phyloP scores from a whole-genome alignment of 1,284 basidiomycete species.

The Neonothopanus nambi region DNA sequence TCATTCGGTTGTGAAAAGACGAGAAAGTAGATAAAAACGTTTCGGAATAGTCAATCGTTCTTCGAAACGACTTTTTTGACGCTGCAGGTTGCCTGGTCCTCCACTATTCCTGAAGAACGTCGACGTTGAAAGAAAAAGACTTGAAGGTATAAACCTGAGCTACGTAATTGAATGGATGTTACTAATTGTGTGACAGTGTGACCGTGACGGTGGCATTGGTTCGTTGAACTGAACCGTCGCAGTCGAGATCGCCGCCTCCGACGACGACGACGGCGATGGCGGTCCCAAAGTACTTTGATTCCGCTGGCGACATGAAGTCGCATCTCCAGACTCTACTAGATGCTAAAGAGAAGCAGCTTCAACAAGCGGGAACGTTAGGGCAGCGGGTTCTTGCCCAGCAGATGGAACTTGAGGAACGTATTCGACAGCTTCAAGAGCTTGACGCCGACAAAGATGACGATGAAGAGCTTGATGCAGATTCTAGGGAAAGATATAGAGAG shows the following conservation, averaged over 20 bases:
- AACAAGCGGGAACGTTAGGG: constrained; percentile 86
- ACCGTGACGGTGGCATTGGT: too few species aligned
- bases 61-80: too few species aligned
- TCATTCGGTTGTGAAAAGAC: too few species aligned
- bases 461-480: constrained; percentile 58
- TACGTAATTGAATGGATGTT: too few species aligned
- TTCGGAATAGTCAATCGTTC: too few species aligned
- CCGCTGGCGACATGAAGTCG: constrained; percentile 66
- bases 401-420: constrained; percentile 86
- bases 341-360: constrained; percentile 86
- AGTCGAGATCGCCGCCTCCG: constrained; percentile 7
- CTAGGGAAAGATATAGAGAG: constrained; percentile 72
- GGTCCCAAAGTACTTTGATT: constrained; percentile 33
- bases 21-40: too few species aligned
- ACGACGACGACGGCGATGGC: constrained; percentile 16
- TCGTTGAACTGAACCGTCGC: background rate
- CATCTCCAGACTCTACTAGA: constrained; percentile 82
- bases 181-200: too few species aligned
- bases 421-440: constrained; percentile 73
- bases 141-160: too few species aligned
- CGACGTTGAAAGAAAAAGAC: too few species aligned
- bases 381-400: constrained; percentile 90
- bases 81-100: too few species aligned
- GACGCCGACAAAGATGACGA: constrained; percentile 28
- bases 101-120: too few species aligned